Conservation (phyloP, 441 rosid species). For the Aquilaria agallochum region DNA sequence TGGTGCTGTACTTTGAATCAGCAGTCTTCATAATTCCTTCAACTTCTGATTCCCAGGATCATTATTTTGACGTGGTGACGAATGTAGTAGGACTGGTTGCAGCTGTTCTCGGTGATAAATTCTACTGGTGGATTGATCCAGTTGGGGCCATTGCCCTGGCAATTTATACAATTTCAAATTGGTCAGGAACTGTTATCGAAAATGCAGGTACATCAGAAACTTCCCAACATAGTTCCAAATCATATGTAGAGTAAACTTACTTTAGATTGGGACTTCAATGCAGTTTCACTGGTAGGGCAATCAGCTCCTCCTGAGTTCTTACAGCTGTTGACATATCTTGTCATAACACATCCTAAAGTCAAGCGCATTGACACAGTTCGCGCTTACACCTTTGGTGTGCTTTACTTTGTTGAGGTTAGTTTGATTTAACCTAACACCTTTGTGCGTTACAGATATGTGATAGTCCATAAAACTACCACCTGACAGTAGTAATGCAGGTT, state of each 20-base stretch:
- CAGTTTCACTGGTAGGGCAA: constrained; percentile 74
- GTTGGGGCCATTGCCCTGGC: constrained; percentile 69
- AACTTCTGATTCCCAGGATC: constrained; percentile 43
- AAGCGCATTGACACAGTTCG: constrained; percentile 76
- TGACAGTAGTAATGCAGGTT: constrained; percentile 35
- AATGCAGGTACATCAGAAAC: constrained; percentile 45
- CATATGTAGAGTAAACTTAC: no score
- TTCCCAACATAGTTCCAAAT: no score
- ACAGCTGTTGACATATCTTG: constrained; percentile 55
- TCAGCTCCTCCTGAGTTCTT: constrained; percentile 66
- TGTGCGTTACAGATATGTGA: background rate
- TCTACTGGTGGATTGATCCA: constrained; percentile 80
- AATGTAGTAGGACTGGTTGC: constrained; percentile 65
- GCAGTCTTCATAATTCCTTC: background rate
- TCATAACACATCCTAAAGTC: constrained; percentile 52
- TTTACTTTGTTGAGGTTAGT: constrained; percentile 78
- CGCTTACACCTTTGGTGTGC: constrained; percentile 77
- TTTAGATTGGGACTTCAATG: constrained; percentile 6
- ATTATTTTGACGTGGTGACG: constrained; percentile 71
- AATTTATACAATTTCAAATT: constrained; percentile 63
- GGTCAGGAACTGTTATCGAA: constrained; percentile 78
- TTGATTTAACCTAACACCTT: background rate
- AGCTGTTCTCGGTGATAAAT: constrained; percentile 63
- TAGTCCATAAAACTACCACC: background rate
- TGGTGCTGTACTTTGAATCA: background rate